These are phyloP conservation scores for Crithidia bombi DNA, from an alignment of 208 protist species.

Conservation along the genomic window DNA sequence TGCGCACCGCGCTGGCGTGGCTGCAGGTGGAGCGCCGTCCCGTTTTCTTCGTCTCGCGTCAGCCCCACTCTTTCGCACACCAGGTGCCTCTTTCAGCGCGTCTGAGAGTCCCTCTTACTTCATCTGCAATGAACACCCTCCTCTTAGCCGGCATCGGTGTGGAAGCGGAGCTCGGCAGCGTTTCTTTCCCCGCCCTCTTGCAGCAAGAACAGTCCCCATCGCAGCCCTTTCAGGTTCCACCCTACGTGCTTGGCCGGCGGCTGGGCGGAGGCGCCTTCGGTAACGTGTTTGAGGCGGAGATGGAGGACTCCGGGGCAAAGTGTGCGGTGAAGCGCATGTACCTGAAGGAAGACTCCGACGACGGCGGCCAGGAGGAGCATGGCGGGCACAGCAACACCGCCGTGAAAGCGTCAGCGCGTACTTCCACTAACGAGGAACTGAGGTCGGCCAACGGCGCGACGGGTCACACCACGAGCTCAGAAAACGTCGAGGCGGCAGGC, in stretches of 20 bases:
- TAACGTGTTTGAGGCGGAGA: slow-evolving; percentile 87
- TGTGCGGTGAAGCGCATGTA: slow-evolving; percentile 90
- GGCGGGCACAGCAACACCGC: slow-evolving; percentile 9
- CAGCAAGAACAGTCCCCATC: slow-evolving; percentile 20
- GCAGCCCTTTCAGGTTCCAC: slow-evolving; percentile 50
- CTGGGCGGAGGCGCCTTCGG: slow-evolving; percentile 81
- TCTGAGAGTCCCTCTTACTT: slow-evolving; percentile 53
- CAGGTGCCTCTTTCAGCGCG: slow-evolving; percentile 40
- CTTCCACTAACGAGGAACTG: slow-evolving; percentile 4
- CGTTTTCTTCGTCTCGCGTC: slow-evolving; percentile 66
- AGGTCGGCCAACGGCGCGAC: neutral
- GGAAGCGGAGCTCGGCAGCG: slow-evolving; percentile 40
- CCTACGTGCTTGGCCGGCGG: slow-evolving; percentile 76
- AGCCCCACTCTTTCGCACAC: slow-evolving; percentile 23
- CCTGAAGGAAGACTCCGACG: slow-evolving; percentile 53
- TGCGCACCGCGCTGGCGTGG: slow-evolving; percentile 55
- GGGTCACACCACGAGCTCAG: neutral
- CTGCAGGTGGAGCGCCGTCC: slow-evolving; percentile 41
- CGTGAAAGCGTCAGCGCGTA: neutral
- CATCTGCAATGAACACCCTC: slow-evolving; percentile 42
- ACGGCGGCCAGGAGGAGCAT: slow-evolving; percentile 27
- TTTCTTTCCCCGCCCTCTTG: slow-evolving; percentile 23
- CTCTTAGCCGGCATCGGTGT: slow-evolving; percentile 58
- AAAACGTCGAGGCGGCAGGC: neutral
- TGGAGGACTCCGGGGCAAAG: slow-evolving; percentile 57